These are phyloP conservation scores for Fusarium multiceps DNA, from an alignment of 2,329 filamentous ascomycete genomes.

Conservation along the genomic window DNA sequence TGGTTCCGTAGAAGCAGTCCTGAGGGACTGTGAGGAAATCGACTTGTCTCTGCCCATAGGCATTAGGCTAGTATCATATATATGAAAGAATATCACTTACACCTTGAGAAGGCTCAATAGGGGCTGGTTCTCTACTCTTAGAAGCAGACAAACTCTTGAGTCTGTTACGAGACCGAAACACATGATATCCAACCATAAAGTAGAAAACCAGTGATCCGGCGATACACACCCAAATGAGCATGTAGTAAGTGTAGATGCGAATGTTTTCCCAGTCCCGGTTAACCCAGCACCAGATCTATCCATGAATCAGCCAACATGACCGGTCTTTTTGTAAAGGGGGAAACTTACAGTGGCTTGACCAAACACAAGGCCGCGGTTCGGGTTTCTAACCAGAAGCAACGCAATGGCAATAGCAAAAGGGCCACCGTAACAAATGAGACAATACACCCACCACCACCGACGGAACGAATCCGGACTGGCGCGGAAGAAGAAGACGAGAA, in stretches of 20 bases:
- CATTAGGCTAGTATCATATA: constrained; percentile 2
- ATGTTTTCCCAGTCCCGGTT: constrained; percentile 64
- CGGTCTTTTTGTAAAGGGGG: accelerated
- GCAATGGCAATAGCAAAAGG: constrained; percentile 75
- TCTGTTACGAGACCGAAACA: constrained; percentile 68
- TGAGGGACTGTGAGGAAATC: constrained; percentile 44
- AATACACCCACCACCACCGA: constrained; percentile 78
- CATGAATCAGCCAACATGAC: constrained; percentile 4
- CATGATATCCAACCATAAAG: constrained; percentile 67
- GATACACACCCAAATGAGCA: constrained; percentile 71
- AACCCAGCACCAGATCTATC: constrained; percentile 72
- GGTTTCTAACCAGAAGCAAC: constrained; percentile 67
- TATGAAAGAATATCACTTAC: neutral
- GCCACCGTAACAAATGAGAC: constrained; percentile 75
- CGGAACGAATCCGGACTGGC: constrained; percentile 74
- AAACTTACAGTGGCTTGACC: constrained; percentile 66
- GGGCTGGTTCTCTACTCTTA: constrained; percentile 46
- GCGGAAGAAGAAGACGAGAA: constrained; percentile 73
- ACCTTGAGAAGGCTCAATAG: constrained; percentile 50
- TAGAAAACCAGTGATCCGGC: constrained; percentile 66
- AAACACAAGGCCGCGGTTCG: constrained; percentile 57
- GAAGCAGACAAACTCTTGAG: constrained; percentile 63
- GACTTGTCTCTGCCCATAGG: constrained; percentile 31
- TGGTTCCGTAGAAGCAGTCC: constrained; percentile 60
- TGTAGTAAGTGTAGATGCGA: constrained; percentile 71